phyloP scores from a whole-genome alignment of 1,284 basidiomycete genomes.

The Amylostereum chailletii region DNA sequence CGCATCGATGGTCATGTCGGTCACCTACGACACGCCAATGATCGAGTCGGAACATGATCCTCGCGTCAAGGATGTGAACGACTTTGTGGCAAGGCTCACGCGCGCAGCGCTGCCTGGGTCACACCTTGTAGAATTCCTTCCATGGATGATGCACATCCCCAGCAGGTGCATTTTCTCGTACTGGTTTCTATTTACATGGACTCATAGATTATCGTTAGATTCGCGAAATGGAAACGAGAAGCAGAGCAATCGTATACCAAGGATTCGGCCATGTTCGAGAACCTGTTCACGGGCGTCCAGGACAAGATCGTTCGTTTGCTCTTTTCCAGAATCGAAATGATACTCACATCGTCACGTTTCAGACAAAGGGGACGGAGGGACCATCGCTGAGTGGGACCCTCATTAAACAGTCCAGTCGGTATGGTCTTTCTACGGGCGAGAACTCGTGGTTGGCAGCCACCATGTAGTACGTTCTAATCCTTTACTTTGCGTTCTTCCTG shows the following conservation, averaged over 20 bases:
- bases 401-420: slow-evolving; percentile 7
- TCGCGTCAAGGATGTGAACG: slow-evolving; percentile 8
- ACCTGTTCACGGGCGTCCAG: slow-evolving; percentile 7
- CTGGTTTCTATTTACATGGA: not conserved
- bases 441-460: slow-evolving; percentile 10
- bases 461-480: slow-evolving; percentile 8
- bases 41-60: slow-evolving; percentile 8
- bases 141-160: slow-evolving; percentile 11
- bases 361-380: slow-evolving; percentile 10
- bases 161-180: slow-evolving; percentile 5
- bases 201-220: not conserved
- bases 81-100: slow-evolving; percentile 11
- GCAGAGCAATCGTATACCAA: slow-evolving; percentile 8
- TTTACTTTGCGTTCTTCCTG: not conserved
- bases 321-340: not conserved
- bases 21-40: slow-evolving; percentile 9
- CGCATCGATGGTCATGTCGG: slow-evolving; percentile 10
- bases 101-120: slow-evolving; percentile 11
- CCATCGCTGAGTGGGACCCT: slow-evolving; percentile 10
- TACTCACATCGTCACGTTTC: not conserved
- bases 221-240: slow-evolving; percentile 9
- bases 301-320: slow-evolving; percentile 3
- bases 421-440: slow-evolving; percentile 8
- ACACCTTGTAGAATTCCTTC: slow-evolving; percentile 10
- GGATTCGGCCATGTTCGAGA: slow-evolving; percentile 12